Percentiles rank a stretch among this genome's conserved stretches.
These are phyloP conservation scores for Podospora didyma DNA, from an alignment of 495 filamentous ascomycete genomes.

Conservation along the genomic window DNA sequence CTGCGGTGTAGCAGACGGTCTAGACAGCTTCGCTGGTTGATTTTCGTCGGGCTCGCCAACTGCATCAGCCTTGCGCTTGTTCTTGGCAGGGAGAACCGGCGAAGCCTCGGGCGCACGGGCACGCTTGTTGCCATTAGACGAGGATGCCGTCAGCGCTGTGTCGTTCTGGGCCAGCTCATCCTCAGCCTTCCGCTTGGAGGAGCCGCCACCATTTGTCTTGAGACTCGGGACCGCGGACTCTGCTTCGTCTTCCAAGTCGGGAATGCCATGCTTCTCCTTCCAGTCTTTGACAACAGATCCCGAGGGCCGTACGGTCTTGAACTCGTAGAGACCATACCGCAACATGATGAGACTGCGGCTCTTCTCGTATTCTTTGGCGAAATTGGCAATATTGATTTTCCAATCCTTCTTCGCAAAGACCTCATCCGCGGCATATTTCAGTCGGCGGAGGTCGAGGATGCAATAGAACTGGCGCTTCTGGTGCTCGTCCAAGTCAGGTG, in stretches of 20 bases:
- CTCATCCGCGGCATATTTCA: slow-evolving; percentile 50
- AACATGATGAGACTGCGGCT: slow-evolving; percentile 50
- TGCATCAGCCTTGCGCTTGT: slow-evolving; percentile 43
- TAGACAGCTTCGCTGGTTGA: slow-evolving; percentile 57
- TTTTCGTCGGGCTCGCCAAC: slow-evolving; percentile 45
- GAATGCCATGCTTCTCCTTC: slow-evolving; percentile 42
- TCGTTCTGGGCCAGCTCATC: slow-evolving; percentile 35
- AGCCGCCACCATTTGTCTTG: slow-evolving; percentile 19
- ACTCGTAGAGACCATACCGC: slow-evolving; percentile 49
- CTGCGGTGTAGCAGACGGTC: slow-evolving; percentile 37
- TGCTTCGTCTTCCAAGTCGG: slow-evolving; percentile 33
- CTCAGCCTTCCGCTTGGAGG: slow-evolving; percentile 45
- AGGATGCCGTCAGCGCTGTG: slow-evolving; percentile 28
- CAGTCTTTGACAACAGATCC: slow-evolving; percentile 45
- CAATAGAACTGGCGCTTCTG: slow-evolving; percentile 51
- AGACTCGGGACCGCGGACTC: slow-evolving; percentile 4
- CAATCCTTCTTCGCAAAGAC: slow-evolving; percentile 50
- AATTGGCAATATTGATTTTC: slow-evolving; percentile 50
- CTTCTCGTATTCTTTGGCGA: slow-evolving; percentile 52
- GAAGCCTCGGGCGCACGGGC: slow-evolving; percentile 28
- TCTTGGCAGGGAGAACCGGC: slow-evolving; percentile 24
- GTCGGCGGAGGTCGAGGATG: slow-evolving; percentile 47
- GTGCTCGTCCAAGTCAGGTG: slow-evolving; percentile 42
- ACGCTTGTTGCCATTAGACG: slow-evolving; percentile 41
- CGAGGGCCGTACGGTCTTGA: slow-evolving; percentile 48